These are phyloP conservation scores for Cicer judaicum DNA, from an alignment of 306 rosid species.

Conservation along the genomic window DNA sequence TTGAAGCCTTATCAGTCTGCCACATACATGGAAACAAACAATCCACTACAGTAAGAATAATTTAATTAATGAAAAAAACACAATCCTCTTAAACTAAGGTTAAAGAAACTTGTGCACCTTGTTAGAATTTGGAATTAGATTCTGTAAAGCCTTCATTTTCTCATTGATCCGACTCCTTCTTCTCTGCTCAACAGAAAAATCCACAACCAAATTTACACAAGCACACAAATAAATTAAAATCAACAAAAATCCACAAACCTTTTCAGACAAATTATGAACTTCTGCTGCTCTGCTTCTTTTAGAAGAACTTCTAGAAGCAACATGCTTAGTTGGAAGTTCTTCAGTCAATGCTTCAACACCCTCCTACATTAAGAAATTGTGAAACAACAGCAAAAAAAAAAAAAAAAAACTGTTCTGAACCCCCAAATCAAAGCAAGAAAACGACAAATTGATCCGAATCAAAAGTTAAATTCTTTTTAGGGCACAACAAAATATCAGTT, in stretches of 20 bases:
- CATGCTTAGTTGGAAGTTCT: constrained; percentile 52
- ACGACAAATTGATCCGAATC: background rate
- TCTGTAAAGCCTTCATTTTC: constrained; percentile 95
- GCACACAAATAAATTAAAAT: background rate
- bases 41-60: constrained; percentile 10
- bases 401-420: background rate
- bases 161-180: constrained; percentile 98
- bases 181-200: constrained; percentile 62
- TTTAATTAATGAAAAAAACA: background rate
- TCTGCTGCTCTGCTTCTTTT: constrained; percentile 97
- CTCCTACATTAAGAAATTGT: constrained; percentile 53
- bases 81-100: constrained; percentile 5
- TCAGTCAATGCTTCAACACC: constrained; percentile 75
- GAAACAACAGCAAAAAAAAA: too few relatives aligned
- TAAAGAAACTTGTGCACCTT: constrained; percentile 57
- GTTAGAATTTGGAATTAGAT: constrained; percentile 91
- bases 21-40: constrained; percentile 41
- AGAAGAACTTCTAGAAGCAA: constrained; percentile 63
- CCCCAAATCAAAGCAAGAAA: background rate
- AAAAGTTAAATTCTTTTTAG: background rate
- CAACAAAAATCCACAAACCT: constrained; percentile 53
- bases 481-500: constrained; percentile 2
- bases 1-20: constrained; percentile 97
- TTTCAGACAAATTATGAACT: constrained; percentile 97
- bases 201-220: constrained; percentile 30